Evolutionary conservation across 192 early-diverging fungal species (phyloP), one percentile per base, ranked within the genome.

Genomic region (Backusella psychrophila): DNA sequence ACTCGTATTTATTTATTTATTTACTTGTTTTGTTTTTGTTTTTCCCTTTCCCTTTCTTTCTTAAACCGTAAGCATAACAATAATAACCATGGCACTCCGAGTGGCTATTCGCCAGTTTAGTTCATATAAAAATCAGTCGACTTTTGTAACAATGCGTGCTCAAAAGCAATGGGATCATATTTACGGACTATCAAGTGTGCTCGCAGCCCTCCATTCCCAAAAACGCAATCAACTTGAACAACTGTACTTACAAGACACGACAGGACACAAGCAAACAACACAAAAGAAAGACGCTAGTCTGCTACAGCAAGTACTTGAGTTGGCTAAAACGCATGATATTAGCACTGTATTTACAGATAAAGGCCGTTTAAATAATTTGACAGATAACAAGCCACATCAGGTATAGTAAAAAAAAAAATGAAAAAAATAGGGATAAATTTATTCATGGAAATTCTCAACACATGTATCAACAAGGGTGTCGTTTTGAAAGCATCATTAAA

Each of bases 351-450:
- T 42, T 41, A 76, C 75, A 4, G 78, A 81, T 15, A 89, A 89
- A 65, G 83, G 85, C 15, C 69, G 80, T 15, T 59, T 89, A 21
- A 89, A 87, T 36, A 82, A 82, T 39, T 42, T 89, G 77, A 78
- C 82, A 33, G 78, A 76, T 3, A 82, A 87, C 33, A 77, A 83
- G 31, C 85, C 87, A 33, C 87, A 89, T 63, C 87, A 89, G 76
- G 86, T 86, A 56, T 59, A 53, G 9, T 29, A 53, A 17, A 35
- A 9, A 31, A 49, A 23, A 42, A n/a, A 38, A 33, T n/a, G 19
- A 17, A 19, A 34, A 19, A 23, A 67, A 34, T 33, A 33, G 39
- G n/a, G 1, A 46, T 15, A 9, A 29, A 35, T 15, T 26, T 44
- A 29, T 56, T 14, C n/a, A 19, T 6, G 70, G 11, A 9, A 49